phyloP scores from a whole-genome alignment of 768 basidiomycete genomes.

The Postia placenta region DNA sequence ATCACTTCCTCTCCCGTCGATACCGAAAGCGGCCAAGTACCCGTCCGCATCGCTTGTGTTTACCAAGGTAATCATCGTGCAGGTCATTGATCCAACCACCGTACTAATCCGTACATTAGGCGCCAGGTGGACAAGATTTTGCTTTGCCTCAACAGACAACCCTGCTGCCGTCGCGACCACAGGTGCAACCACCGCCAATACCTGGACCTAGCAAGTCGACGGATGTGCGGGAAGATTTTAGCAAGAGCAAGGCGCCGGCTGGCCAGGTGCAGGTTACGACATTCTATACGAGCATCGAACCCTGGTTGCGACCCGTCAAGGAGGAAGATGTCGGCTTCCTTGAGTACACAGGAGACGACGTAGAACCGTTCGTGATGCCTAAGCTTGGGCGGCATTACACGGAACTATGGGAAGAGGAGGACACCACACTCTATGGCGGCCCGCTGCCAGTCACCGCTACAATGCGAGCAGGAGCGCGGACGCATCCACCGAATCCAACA shows the following conservation, averaged over 20 bases:
- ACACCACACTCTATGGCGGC: conserved; percentile 45
- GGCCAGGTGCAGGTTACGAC: conserved; percentile 64
- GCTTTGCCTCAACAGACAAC: conserved; percentile 41
- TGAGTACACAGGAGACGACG: conserved; percentile 85
- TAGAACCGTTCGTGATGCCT: conserved; percentile 83
- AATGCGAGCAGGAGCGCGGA: conserved; percentile 28
- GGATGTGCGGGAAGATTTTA: conserved; percentile 87
- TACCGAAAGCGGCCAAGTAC: conserved; percentile 54
- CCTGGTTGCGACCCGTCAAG: conserved; percentile 81
- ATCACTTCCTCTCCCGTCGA: conserved; percentile 26
- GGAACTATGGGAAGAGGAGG: conserved; percentile 92
- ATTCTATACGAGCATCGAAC: conserved; percentile 86
- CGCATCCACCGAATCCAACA: conserved; percentile 27
- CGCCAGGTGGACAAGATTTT: conserved; percentile 52
- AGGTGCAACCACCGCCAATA: conserved; percentile 54
- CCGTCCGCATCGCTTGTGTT: conserved; percentile 35
- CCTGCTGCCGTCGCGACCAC: conserved; percentile 57
- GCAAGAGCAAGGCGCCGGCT: conserved; percentile 66
- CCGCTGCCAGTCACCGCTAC: conserved; percentile 37
- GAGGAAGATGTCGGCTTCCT: conserved; percentile 97
- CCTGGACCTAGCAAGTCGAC: conserved; percentile 81
- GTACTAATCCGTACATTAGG: conserved; percentile 3
- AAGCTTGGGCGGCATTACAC: conserved; percentile 83
- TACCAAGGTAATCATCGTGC: conserved; percentile 37
- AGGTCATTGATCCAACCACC: background rate